These are phyloP conservation scores for Russula foetens DNA, from an alignment of 768 basidiomycete species.

Conservation along the genomic window DNA sequence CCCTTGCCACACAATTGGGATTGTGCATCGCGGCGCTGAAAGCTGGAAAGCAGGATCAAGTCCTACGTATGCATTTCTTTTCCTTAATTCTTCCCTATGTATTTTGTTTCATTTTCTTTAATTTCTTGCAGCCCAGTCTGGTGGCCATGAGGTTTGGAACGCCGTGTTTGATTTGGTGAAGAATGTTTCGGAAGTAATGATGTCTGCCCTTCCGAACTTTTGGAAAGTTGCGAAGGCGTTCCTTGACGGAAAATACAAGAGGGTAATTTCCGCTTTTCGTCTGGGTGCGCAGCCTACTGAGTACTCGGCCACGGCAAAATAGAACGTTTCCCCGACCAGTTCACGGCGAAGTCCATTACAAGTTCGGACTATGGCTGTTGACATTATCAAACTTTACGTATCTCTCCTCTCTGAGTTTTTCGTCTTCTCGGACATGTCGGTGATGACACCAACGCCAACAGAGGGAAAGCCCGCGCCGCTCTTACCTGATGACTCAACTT, in stretches of 20 bases:
- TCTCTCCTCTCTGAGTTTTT: constrained; percentile 83
- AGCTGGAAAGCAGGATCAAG: constrained; percentile 50
- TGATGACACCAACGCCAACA: constrained; percentile 43
- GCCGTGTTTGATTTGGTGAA: constrained; percentile 73
- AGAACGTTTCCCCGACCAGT: constrained; percentile 28
- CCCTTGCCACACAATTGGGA: constrained; percentile 52
- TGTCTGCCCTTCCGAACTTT: constrained; percentile 83
- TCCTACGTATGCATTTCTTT: constrained; percentile 42
- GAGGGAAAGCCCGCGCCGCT: constrained; percentile 36
- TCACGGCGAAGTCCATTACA: constrained; percentile 76
- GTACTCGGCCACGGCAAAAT: background rate
- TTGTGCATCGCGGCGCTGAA: constrained; percentile 52
- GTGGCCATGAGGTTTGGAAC: constrained; percentile 76
- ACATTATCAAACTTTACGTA: constrained; percentile 80
- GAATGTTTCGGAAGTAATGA: constrained; percentile 76
- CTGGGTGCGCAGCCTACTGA: background rate
- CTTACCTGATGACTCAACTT: constrained; percentile 71
- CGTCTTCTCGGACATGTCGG: constrained; percentile 66
- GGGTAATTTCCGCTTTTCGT: constrained; percentile 39
- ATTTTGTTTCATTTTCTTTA: background rate
- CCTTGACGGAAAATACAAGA: constrained; percentile 89
- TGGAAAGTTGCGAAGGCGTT: constrained; percentile 89
- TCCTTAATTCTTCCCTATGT: background rate
- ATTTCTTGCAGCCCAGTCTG: constrained; percentile 47
- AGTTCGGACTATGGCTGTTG: constrained; percentile 79